Percentiles rank a stretch among this genome's conserved stretches.
These are phyloP conservation scores for Lathyrus sativus DNA, from an alignment of 306 rosid species.

Conservation along the genomic window DNA sequence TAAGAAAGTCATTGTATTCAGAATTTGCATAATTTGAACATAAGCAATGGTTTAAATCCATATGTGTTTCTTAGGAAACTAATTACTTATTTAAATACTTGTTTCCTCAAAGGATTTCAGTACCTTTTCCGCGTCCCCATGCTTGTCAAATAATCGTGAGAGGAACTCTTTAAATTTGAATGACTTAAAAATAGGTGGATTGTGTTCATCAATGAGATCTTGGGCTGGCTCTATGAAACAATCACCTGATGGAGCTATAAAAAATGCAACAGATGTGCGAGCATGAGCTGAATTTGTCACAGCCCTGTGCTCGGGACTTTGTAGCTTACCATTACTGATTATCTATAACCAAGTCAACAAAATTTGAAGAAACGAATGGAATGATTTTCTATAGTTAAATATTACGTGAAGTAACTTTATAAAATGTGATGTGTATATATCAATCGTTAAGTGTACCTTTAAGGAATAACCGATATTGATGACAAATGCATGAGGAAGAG, in stretches of 20 bases:
- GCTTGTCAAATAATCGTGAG: not conserved
- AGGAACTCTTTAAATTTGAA: not conserved
- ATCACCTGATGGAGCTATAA: not conserved
- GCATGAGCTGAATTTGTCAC: not conserved
- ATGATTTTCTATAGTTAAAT: no score
- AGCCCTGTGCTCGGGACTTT: not conserved
- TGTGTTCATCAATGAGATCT: not conserved
- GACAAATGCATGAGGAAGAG: conserved; percentile 40
- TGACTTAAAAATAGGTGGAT: not conserved
- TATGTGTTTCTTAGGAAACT: no score
- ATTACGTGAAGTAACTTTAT: not conserved
- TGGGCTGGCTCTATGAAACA: not conserved
- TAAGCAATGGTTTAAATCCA: no score
- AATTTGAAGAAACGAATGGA: no score
- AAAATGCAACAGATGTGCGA: not conserved
- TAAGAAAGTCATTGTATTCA: no score
- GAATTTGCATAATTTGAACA: no score
- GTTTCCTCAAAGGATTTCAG: not conserved
- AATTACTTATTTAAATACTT: no score
- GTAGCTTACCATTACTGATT: not conserved
- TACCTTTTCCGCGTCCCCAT: not conserved
- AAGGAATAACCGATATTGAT: conserved; percentile 26
- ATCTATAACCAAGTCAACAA: not conserved
- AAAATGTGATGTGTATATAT: no score
- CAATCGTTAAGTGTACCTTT: no score